These are phyloP conservation scores for Aspergillus sp. DNA, from an alignment of 2,329 filamentous ascomycete genomes.

Conservation along the genomic window DNA sequence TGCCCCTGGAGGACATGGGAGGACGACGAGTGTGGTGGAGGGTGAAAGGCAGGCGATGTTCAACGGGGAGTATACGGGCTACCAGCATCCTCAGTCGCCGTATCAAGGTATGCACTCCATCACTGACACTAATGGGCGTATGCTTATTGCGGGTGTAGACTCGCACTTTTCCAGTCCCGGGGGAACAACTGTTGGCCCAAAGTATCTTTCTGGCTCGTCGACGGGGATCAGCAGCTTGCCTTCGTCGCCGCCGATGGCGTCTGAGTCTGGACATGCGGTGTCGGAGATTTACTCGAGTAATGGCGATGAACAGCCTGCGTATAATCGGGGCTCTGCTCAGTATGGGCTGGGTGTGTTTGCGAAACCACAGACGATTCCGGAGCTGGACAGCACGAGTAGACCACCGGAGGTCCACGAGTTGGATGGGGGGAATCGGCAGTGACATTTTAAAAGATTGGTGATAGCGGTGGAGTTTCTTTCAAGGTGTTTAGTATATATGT, in stretches of 20 bases:
- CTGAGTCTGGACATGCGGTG: background rate
- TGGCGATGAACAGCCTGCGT: background rate
- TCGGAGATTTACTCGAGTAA: background rate
- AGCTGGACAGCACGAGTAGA: constrained; percentile 12
- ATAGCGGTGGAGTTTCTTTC: too few species aligned
- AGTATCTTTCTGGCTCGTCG: constrained; percentile 1
- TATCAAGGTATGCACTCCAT: background rate
- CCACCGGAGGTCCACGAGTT: constrained; percentile 14
- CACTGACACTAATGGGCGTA: background rate
- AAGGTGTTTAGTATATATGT: background rate
- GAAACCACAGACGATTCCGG: constrained; percentile 14
- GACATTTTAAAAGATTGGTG: background rate
- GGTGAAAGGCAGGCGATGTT: background rate
- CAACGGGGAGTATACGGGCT: background rate
- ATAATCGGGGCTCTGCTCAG: background rate
- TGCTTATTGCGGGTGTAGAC: background rate
- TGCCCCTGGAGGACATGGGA: too few species aligned
- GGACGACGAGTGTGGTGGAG: background rate
- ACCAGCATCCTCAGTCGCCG: background rate
- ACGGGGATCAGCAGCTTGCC: background rate
- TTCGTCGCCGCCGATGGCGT: background rate
- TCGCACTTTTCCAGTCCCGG: constrained; percentile 1
- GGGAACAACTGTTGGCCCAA: background rate
- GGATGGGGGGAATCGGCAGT: constrained; percentile 5
- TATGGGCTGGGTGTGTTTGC: background rate